Conservation (phyloP, 2,329 filamentous ascomycete species). For the Myriosclerotinia duriaeana region DNA sequence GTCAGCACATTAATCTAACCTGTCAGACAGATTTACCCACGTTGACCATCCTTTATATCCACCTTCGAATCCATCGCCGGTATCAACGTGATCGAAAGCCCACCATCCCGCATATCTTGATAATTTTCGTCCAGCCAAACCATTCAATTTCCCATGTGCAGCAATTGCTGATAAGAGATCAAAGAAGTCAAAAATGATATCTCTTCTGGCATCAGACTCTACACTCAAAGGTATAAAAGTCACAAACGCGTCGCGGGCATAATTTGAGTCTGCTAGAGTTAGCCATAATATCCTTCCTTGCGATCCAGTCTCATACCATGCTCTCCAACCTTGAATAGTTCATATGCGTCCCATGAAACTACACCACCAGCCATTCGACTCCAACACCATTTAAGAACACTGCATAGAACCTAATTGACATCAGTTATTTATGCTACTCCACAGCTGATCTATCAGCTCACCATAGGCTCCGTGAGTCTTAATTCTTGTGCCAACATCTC, state of each 20-base stretch:
- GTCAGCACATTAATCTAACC: constrained; percentile 23
- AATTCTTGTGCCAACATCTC: constrained; percentile 79
- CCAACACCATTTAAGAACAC: constrained; percentile 98
- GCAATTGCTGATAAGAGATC: constrained; percentile 88
- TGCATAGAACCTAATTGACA: constrained; percentile 74
- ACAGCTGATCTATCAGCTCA: constrained; percentile 47
- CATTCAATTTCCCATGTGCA: constrained; percentile 90
- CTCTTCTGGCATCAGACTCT: constrained; percentile 78
- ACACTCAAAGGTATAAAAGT: constrained; percentile 95
- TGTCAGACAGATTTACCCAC: constrained; percentile 48
- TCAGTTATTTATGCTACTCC: constrained; percentile 34
- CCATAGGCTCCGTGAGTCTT: constrained; percentile 90
- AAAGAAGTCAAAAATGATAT: constrained; percentile 95
- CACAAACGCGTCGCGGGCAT: constrained; percentile 89
- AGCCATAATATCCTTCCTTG: neutral
- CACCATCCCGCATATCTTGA: constrained; percentile 97
- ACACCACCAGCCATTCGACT: constrained; percentile 85
- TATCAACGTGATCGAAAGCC: constrained; percentile 90
- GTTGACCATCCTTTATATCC: constrained; percentile 86
- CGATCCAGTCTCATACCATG: constrained; percentile 59
- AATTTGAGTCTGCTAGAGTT: constrained; percentile 69
- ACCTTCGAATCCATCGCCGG: constrained; percentile 87
- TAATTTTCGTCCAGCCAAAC: constrained; percentile 87
- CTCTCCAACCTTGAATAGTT: constrained; percentile 92
- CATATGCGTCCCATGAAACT: constrained; percentile 95